phyloP scores from a whole-genome alignment of 2,329 filamentous ascomycete species.

The Calonectria fujianensis region DNA sequence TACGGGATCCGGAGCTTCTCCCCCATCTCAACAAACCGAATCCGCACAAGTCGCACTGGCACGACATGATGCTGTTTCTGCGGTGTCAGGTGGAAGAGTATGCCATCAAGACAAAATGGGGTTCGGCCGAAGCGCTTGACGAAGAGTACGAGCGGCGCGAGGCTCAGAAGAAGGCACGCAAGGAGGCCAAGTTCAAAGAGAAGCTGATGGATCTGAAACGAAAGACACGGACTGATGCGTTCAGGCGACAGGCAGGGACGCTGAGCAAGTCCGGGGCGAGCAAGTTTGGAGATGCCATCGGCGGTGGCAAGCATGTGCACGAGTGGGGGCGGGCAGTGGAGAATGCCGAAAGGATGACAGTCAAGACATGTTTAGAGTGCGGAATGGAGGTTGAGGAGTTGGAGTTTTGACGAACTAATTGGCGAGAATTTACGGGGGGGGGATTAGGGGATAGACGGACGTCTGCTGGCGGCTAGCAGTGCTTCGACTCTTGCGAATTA shows the following conservation, averaged over 20 bases:
- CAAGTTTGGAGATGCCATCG: slow-evolving; percentile 86
- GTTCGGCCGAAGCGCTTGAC: slow-evolving; percentile 88
- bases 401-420: slow-evolving; percentile 71
- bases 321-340: slow-evolving; percentile 86
- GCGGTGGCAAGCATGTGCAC: slow-evolving; percentile 86
- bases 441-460: neutral
- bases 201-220: slow-evolving; percentile 95
- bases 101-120: slow-evolving; percentile 93
- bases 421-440: neutral
- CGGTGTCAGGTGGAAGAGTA: slow-evolving; percentile 96
- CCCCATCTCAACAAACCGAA: slow-evolving; percentile 94
- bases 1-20: slow-evolving; percentile 90
- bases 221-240: slow-evolving; percentile 93
- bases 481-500: neutral
- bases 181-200: slow-evolving; percentile 93
- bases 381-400: slow-evolving; percentile 87
- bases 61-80: slow-evolving; percentile 98
- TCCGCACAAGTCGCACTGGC: slow-evolving; percentile 96
- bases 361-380: slow-evolving; percentile 87
- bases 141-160: slow-evolving; percentile 90
- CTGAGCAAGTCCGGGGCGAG: slow-evolving; percentile 72
- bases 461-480: neutral
- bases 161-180: slow-evolving; percentile 86
- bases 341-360: slow-evolving; percentile 82
- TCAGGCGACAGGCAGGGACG: slow-evolving; percentile 80